Evolutionary conservation across 768 basidiomycete species (phyloP).

Genomic region (Lactarius akahatsu): DNA sequence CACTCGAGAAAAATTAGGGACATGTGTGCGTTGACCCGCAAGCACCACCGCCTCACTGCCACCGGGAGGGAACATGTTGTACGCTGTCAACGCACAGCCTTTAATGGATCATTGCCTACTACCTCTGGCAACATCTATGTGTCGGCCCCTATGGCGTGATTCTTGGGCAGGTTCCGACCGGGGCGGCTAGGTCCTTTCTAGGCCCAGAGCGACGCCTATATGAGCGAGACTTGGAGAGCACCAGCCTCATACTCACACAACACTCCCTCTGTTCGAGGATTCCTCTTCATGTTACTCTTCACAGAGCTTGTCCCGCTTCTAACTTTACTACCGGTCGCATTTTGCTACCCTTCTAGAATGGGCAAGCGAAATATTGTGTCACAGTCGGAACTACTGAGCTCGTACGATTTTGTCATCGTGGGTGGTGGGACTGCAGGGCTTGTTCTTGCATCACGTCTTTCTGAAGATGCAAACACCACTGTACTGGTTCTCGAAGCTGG

Average conservation of each 20-base stretch:
- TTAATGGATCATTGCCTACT: not conserved
- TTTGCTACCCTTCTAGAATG: slow-evolving; percentile 14
- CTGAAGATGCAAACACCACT: slow-evolving; percentile 45
- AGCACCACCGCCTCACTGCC: not conserved
- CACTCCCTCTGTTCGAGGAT: not conserved
- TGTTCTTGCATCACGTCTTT: slow-evolving; percentile 46
- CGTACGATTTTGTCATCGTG: slow-evolving; percentile 57
- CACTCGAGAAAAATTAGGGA: not conserved
- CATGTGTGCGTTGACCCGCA: not conserved
- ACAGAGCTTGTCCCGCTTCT: not conserved
- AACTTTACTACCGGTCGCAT: not conserved
- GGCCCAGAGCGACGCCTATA: not conserved
- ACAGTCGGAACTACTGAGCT: slow-evolving; percentile 38
- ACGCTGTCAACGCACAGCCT: not conserved
- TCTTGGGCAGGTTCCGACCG: not conserved
- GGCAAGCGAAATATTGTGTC: slow-evolving; percentile 42
- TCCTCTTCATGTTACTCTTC: not conserved
- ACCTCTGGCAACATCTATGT: not conserved
- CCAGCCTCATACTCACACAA: not conserved
- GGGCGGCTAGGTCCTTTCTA: not conserved
- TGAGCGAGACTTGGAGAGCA: not conserved
- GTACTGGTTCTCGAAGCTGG: slow-evolving; percentile 50
- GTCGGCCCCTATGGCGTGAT: not conserved
- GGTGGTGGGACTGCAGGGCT: slow-evolving; percentile 51
- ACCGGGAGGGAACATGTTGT: not conserved